Evolutionary conservation across 305 asterid genomes (phyloP).

Genomic region (Fraxinus xanthoxyloides): DNA sequence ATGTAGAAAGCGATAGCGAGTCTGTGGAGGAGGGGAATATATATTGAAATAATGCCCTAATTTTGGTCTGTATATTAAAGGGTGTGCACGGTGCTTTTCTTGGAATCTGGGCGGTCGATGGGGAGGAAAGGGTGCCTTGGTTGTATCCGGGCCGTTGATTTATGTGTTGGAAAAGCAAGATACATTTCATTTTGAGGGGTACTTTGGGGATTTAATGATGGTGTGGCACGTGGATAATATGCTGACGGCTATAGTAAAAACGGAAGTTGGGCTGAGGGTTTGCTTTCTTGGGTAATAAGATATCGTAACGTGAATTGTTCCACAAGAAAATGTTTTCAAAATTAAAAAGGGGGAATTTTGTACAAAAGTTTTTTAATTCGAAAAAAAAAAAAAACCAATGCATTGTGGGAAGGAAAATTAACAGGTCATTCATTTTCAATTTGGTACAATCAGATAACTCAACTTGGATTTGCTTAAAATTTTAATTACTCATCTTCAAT

Average conservation of each 20-base stretch:
- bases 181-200: conserved; percentile 15
- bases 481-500: neutral
- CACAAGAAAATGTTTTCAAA: conserved; percentile 18
- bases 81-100: conserved; percentile 1
- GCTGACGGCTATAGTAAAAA: conserved; percentile 1
- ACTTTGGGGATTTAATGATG: conserved; percentile 10
- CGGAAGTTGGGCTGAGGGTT: neutral
- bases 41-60: conserved; percentile 33
- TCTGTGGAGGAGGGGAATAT: conserved; percentile 7
- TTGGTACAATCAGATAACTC: neutral
- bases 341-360: neutral
- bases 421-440: neutral
- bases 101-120: conserved; percentile 27
- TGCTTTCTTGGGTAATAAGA: conserved; percentile 23
- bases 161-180: conserved; percentile 22
- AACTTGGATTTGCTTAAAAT: neutral
- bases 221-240: conserved; percentile 12
- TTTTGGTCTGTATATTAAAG: conserved; percentile 10
- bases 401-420: neutral
- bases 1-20: conserved; percentile 11
- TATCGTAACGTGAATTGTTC: conserved; percentile 22
- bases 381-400: neutral
- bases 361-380: neutral
- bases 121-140: conserved; percentile 1
- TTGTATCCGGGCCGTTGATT: conserved; percentile 31